These are phyloP conservation scores for Kwoniella bestiolae DNA, from an alignment of 768 basidiomycete species.

Conservation along the genomic window DNA sequence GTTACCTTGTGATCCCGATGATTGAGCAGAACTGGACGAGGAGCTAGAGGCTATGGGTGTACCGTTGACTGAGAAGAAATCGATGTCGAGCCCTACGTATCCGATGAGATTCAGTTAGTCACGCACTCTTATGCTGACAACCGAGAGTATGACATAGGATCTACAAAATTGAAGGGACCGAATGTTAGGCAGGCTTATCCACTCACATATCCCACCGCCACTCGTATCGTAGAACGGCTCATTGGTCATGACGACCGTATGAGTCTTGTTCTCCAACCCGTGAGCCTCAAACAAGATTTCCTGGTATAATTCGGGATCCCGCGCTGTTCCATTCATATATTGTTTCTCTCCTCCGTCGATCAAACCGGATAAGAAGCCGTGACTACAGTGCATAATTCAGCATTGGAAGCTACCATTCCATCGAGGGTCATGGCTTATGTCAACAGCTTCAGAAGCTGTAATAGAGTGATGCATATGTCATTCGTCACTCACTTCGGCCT, in stretches of 20 bases:
- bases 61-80: conserved; percentile 15
- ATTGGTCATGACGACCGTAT: conserved; percentile 15
- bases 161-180: not conserved
- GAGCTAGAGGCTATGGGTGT: conserved; percentile 7
- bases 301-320: conserved; percentile 12
- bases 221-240: conserved; percentile 8
- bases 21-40: not conserved
- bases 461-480: not conserved
- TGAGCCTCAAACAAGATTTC: conserved; percentile 7
- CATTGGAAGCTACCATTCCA: too few species aligned
- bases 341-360: conserved; percentile 1
- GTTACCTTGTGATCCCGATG: not conserved
- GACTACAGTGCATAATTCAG: not conserved
- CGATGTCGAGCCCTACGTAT: conserved; percentile 8
- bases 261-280: conserved; percentile 3
- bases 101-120: not conserved
- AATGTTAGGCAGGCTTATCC: not conserved
- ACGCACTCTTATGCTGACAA: too few species aligned
- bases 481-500: conserved; percentile 7
- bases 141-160: too few species aligned
- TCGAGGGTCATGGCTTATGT: too few species aligned
- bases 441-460: too few species aligned
- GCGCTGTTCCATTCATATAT: conserved; percentile 11
- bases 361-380: conserved; percentile 10
- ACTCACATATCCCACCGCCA: conserved; percentile 15